Evolutionary conservation across 164 flowering plant genomes (phyloP), one percentile per base, ranked within the genome.

Genomic region (Berberis vulgaris): DNA sequence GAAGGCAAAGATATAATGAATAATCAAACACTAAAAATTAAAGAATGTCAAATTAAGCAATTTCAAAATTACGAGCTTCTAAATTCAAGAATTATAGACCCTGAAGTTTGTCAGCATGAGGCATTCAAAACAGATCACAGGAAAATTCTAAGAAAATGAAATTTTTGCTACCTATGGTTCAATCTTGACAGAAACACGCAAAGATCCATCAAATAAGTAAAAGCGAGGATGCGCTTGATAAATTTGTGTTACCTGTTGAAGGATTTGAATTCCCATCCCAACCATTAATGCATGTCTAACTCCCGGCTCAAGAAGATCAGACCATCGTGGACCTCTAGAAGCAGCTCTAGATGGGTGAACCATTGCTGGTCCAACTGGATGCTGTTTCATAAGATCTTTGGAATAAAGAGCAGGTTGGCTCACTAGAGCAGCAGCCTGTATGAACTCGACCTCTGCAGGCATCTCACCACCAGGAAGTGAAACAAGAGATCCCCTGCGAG

Each of bases 391-490:
- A 60, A 80, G 78, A 49, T 77, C 80, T 72, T 82, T 76, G 1
- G 84, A 73, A 59, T 74, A 79, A 13, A 84, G 81, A 45, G 80
- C 83, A 40, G 86, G 76, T 55, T 76, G 79, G 73, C 84, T 82
- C 44, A 84, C 86, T 49, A 84, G 61, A 69, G 83, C 88, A 64
- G 88, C 80, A 62, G 84, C 88, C 41, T 76, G 82, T 41, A 84
- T 55, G 57, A 38, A 74, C 49, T 79, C 82, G 39, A 77, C 72
- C 2, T 71, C 83, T 50, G 10, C 72, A 11, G 67, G 71, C 7
- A 65, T 65, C 66, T 71, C 82, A 49, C 65, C 64, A 3, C 78
- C 85, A 58, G 82, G 75, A 57, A 82, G 65, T n/a, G 88, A 84
- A 61, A 80, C 71, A 47, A 80, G 57, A 49, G 88, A 84, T 4